A percentile compares a stretch with the other conserved stretches of the same genome.
Evolutionary conservation across 805 yeast species (phyloP).

Genomic region (Hemisphaericaspora nanyangensis): DNA sequence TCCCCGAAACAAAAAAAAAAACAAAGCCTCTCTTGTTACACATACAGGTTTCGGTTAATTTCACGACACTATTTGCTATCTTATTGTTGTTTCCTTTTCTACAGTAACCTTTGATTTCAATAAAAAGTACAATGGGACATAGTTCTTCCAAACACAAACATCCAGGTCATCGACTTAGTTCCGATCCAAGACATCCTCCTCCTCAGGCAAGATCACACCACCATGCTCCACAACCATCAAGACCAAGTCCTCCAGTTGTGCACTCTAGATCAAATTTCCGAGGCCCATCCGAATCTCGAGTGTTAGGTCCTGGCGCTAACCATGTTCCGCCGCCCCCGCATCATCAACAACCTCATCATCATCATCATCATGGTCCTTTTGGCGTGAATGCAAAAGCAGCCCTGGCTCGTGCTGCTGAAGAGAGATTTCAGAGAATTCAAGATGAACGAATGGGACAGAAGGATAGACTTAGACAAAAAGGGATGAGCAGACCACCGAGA

Average conservation of each 20-base stretch:
- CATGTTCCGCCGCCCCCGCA: no score
- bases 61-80: no score
- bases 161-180: background rate
- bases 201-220: background rate
- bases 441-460: conserved; percentile 23
- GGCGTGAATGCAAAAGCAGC: conserved; percentile 21
- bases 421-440: conserved; percentile 26
- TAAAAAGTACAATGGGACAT: no score
- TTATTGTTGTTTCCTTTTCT: no score
- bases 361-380: no score
- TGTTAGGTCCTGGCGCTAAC: background rate
- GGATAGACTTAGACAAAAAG: conserved; percentile 23
- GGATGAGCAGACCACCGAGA: conserved; percentile 27
- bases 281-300: background rate
- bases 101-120: no score
- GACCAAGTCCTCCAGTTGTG: background rate
- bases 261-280: background rate
- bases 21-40: background rate
- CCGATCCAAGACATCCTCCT: background rate
- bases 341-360: no score
- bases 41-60: no score
- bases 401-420: conserved; percentile 40
- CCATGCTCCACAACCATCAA: background rate
- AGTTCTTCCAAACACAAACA: background rate
- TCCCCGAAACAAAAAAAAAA: background rate